Conservation (phyloP, 805 yeast genomes). For the Kodamaea kaohsiungensis region DNA sequence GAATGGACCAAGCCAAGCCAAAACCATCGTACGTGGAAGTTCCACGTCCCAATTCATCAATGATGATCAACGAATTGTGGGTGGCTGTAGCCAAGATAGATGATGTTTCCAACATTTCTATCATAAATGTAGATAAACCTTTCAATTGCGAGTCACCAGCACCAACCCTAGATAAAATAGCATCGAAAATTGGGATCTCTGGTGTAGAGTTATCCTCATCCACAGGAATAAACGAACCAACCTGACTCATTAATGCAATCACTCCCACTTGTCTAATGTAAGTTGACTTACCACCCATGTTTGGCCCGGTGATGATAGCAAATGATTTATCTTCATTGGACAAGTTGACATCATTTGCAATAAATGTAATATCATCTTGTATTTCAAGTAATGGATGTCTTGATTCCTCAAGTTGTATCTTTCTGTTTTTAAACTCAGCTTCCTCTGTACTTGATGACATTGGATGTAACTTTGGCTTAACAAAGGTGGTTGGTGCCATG, state of each 20-base stretch:
- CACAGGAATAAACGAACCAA: conserved; percentile 84
- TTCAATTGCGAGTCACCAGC: conserved; percentile 97
- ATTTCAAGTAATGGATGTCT: conserved; percentile 95
- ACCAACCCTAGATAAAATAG: conserved; percentile 94
- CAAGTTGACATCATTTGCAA: conserved; percentile 83
- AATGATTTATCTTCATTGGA: conserved; percentile 60
- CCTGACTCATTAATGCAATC: conserved; percentile 81
- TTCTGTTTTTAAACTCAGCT: conserved; percentile 38
- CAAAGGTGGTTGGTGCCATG: conserved; percentile 77
- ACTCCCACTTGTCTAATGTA: conserved; percentile 89
- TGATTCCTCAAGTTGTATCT: conserved; percentile 64
- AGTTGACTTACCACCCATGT: conserved; percentile 97
- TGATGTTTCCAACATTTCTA: conserved; percentile 94
- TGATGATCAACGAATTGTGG: conserved; percentile 73
- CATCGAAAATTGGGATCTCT: conserved; percentile 82
- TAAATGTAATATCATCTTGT: conserved; percentile 87
- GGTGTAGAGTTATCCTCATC: conserved; percentile 48
- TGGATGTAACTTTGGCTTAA: conserved; percentile 68
- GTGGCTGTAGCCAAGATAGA: conserved; percentile 82
- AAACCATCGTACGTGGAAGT: conserved; percentile 91
- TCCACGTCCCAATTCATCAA: conserved; percentile 96
- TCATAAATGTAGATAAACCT: conserved; percentile 95
- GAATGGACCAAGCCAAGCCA: conserved; percentile 96
- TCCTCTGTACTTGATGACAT: conserved; percentile 34
- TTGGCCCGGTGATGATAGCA: conserved; percentile 89